Conservation (phyloP, 2,329 filamentous ascomycete genomes). For the Cordyceps pruinosa region DNA sequence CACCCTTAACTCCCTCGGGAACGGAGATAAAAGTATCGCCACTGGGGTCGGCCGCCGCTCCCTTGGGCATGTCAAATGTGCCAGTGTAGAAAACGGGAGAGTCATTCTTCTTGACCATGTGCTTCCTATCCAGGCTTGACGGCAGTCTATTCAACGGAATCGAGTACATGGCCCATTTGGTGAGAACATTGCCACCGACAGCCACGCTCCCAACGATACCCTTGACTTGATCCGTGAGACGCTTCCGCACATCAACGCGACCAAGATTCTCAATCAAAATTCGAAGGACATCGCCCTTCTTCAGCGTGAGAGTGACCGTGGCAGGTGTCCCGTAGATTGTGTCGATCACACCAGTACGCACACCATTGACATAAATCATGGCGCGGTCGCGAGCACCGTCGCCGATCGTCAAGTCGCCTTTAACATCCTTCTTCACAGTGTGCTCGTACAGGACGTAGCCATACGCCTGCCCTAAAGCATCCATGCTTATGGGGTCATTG, state of each 20-base stretch:
- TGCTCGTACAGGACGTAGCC: conserved; percentile 39
- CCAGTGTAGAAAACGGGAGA: conserved; percentile 18
- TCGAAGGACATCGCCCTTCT: conserved; percentile 32
- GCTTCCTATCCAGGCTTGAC: background rate
- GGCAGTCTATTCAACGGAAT: conserved; percentile 18
- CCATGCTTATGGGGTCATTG: conserved; percentile 35
- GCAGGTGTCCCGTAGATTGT: conserved; percentile 34
- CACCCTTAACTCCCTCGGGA: conserved; percentile 35
- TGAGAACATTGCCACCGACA: conserved; percentile 26
- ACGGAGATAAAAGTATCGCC: conserved; percentile 33
- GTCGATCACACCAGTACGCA: conserved; percentile 38
- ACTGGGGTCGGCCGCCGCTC: conserved; percentile 14
- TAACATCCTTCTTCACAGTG: conserved; percentile 18
- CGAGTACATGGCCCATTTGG: conserved; percentile 34
- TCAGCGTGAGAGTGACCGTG: conserved; percentile 30
- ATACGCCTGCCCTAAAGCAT: conserved; percentile 36
- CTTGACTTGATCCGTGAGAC: conserved; percentile 38
- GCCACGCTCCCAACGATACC: conserved; percentile 39
- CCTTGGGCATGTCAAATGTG: conserved; percentile 20
- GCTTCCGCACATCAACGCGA: conserved; percentile 38
- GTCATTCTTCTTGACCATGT: conserved; percentile 3
- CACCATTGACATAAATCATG: conserved; percentile 40
- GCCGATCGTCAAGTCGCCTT: conserved; percentile 33
- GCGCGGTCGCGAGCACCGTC: conserved; percentile 39
- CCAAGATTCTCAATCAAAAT: conserved; percentile 46